Conservation (phyloP, 345 rosid species). For the Gossypium arboreum region DNA sequence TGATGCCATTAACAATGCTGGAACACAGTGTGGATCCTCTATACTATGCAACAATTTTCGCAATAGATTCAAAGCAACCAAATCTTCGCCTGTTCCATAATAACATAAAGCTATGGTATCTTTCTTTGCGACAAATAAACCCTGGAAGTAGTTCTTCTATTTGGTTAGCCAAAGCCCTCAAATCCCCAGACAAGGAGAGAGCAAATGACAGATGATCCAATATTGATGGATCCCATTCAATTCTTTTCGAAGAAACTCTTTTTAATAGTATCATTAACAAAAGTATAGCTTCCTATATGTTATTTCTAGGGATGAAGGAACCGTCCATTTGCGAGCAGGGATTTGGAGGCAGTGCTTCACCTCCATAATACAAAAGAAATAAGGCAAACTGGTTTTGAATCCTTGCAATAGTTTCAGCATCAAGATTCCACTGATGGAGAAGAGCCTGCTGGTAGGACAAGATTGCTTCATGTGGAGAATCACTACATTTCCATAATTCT, state of each 20-base stretch:
- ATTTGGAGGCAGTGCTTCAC: slow-evolving; percentile 68
- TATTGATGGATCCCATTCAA: slow-evolving; percentile 67
- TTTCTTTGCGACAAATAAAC: slow-evolving; percentile 47
- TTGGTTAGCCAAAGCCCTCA: slow-evolving; percentile 51
- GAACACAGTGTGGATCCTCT: slow-evolving; percentile 48
- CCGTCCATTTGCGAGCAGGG: slow-evolving; percentile 63
- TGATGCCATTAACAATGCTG: slow-evolving; percentile 61
- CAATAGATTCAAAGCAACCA: slow-evolving; percentile 60
- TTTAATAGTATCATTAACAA: slow-evolving; percentile 63
- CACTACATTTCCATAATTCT: slow-evolving; percentile 71
- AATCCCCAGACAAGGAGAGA: slow-evolving; percentile 55
- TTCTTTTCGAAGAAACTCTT: slow-evolving; percentile 49
- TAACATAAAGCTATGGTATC: slow-evolving; percentile 63
- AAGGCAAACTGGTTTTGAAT: slow-evolving; percentile 69
- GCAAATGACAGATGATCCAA: slow-evolving; percentile 77
- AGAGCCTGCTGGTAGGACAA: slow-evolving; percentile 65
- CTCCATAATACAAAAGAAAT: slow-evolving; percentile 71
- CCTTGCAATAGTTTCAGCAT: slow-evolving; percentile 51
- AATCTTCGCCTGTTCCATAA: slow-evolving; percentile 55
- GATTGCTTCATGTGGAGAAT: slow-evolving; percentile 52
- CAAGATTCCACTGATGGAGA: slow-evolving; percentile 66
- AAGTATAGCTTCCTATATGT: slow-evolving; percentile 73
- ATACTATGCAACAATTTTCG: slow-evolving; percentile 42
- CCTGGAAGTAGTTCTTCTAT: slow-evolving; percentile 65
- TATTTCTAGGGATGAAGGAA: slow-evolving; percentile 69